Percentiles rank a stretch among this genome's conserved stretches.
Conservation (phyloP, 352 stramenopile genomes). For the Globisporangium cylindrosporum region DNA sequence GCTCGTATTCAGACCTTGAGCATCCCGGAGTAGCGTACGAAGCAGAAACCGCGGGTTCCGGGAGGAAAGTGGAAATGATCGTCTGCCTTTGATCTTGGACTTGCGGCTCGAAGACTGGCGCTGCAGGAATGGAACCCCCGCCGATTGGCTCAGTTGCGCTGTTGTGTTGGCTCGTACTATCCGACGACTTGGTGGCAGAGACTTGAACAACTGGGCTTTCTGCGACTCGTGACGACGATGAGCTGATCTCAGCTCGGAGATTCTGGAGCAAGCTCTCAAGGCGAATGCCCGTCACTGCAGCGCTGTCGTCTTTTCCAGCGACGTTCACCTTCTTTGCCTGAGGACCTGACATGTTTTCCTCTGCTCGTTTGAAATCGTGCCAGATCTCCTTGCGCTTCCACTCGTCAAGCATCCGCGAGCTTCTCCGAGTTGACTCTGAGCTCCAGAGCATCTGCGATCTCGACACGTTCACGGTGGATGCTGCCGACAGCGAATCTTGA, state of each 20-base stretch:
- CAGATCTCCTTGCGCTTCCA: conserved; percentile 75
- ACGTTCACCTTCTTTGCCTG: conserved; percentile 11
- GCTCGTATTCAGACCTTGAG: conserved; percentile 31
- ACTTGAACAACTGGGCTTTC: background rate
- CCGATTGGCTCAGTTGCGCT: background rate
- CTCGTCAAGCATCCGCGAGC: conserved; percentile 58
- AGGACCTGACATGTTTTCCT: conserved; percentile 37
- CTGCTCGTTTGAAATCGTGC: conserved; percentile 65
- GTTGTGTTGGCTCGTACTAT: background rate
- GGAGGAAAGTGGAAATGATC: background rate
- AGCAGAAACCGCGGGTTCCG: background rate
- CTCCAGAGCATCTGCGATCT: conserved; percentile 47
- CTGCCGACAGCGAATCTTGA: conserved; percentile 12
- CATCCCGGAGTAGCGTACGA: background rate
- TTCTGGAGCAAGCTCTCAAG: conserved; percentile 18
- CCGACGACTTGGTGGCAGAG: background rate
- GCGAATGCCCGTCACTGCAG: background rate
- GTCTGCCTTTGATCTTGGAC: conserved; percentile 9
- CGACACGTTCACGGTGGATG: conserved; percentile 15
- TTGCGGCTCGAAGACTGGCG: background rate
- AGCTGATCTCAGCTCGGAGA: conserved; percentile 16
- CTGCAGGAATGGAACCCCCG: no score
- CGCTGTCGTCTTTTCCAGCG: background rate
- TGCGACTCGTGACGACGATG: conserved; percentile 4
- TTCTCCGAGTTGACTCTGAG: conserved; percentile 26